Evolutionary conservation across 2,329 filamentous ascomycete species (phyloP).

Genomic region (Colletotrichum tropicale): DNA sequence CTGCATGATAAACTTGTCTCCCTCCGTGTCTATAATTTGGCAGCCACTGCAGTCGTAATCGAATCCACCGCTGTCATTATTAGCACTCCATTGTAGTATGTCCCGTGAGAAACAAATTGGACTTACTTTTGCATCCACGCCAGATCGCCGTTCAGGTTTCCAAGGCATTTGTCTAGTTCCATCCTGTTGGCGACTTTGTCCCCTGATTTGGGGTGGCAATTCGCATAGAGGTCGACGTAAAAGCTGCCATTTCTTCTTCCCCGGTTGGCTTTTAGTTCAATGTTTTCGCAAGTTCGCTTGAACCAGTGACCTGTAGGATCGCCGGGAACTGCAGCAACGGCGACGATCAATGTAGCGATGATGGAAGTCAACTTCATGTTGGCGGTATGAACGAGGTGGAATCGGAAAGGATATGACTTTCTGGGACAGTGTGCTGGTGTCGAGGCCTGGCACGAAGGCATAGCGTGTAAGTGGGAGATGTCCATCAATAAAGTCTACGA

Average conservation of each 20-base stretch:
- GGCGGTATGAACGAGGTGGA: neutral
- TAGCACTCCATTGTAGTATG: neutral
- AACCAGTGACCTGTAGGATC: neutral
- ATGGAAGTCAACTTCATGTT: neutral
- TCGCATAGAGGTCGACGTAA: neutral
- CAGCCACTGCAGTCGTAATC: neutral
- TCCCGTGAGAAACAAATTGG: neutral
- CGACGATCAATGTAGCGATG: neutral
- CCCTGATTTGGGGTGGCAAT: neutral
- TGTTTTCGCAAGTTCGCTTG: neutral
- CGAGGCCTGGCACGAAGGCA: neutral
- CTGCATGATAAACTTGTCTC: neutral
- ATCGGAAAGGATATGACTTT: neutral
- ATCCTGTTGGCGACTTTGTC: neutral
- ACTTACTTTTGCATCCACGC: neutral
- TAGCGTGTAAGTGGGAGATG: neutral
- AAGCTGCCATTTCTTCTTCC: neutral
- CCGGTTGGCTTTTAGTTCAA: neutral
- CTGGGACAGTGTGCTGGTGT: neutral
- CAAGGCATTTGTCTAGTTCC: neutral
- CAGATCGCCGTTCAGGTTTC: neutral
- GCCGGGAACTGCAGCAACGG: neutral
- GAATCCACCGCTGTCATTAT: neutral
- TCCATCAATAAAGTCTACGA: neutral
- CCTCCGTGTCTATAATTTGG: neutral